Evolutionary conservation across 176 grass and related monocot genomes (phyloP).

Genomic region (Raddia guianensis): DNA sequence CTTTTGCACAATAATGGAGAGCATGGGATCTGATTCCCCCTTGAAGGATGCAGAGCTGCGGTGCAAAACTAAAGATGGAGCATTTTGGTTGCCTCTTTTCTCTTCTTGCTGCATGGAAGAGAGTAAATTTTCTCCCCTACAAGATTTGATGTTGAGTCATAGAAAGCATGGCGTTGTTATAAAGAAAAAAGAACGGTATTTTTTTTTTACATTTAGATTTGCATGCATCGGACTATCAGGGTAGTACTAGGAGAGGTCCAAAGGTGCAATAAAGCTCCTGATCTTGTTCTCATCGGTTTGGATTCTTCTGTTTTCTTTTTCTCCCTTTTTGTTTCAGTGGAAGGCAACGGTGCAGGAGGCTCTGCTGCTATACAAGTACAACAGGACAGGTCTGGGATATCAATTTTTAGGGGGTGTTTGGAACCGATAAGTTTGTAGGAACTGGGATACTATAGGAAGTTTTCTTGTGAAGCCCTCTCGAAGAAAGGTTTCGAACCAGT

Average conservation of each 20-base stretch:
- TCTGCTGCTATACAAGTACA: not conserved
- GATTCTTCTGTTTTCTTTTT: constrained; percentile 40
- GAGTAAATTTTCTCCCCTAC: not conserved
- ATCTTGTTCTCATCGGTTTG: constrained; percentile 28
- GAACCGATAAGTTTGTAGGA: too few relatives aligned
- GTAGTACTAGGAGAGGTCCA: constrained; percentile 22
- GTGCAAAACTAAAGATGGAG: constrained; percentile 57
- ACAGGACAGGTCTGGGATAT: not conserved
- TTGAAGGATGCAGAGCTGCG: constrained; percentile 31
- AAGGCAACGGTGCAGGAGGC: constrained; percentile 20
- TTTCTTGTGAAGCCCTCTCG: too few relatives aligned
- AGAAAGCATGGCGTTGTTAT: not conserved
- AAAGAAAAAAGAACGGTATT: not conserved
- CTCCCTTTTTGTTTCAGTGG: constrained; percentile 33
- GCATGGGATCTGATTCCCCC: constrained; percentile 42
- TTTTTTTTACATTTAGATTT: not conserved
- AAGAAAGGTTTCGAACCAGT: too few relatives aligned
- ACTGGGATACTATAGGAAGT: too few relatives aligned
- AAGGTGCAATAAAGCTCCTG: constrained; percentile 42
- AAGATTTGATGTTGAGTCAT: constrained; percentile 20
- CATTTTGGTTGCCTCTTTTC: constrained; percentile 34
- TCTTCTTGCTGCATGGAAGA: constrained; percentile 13
- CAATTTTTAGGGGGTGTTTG: not conserved
- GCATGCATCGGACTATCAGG: not conserved
- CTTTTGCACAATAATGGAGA: constrained; percentile 38